Percentiles rank a stretch among this genome's conserved stretches.
Evolutionary conservation across 225 moss, liverwort and hornwort genomes (phyloP).

Genomic region (Climacium dendroides): DNA sequence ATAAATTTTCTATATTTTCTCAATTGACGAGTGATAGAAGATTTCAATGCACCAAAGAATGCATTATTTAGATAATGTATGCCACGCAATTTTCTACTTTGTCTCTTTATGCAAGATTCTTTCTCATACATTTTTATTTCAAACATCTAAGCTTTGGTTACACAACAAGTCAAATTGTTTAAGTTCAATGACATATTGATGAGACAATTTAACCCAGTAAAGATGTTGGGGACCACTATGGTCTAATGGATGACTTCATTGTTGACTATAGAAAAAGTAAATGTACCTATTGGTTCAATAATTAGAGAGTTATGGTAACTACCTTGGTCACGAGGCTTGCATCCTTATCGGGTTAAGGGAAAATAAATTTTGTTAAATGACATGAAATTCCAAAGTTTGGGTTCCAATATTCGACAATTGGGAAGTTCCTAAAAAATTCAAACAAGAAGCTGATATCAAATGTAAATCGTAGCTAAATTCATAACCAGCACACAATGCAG

Average conservation of each 20-base stretch:
- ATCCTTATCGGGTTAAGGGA: too few species aligned
- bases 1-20: neutral
- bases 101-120: neutral
- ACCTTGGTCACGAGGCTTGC: too few species aligned
- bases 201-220: too few species aligned
- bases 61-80: too few species aligned
- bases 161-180: neutral
- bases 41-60: neutral
- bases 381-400: neutral
- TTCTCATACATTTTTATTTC: too few species aligned
- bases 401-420: too few species aligned
- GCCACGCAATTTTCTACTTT: rapidly evolving
- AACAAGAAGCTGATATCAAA: neutral
- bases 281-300: too few species aligned
- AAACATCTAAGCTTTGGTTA: neutral
- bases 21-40: too few species aligned
- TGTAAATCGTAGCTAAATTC: neutral
- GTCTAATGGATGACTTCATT: too few species aligned
- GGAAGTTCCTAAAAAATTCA: neutral
- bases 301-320: too few species aligned
- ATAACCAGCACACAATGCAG: neutral
- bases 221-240: too few species aligned
- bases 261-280: too few species aligned
- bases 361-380: neutral
- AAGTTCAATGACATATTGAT: neutral